Evolutionary conservation across 106 monocot species (phyloP), one percentile per base, ranked within the genome.

Genomic region (Triglochin maritima): DNA sequence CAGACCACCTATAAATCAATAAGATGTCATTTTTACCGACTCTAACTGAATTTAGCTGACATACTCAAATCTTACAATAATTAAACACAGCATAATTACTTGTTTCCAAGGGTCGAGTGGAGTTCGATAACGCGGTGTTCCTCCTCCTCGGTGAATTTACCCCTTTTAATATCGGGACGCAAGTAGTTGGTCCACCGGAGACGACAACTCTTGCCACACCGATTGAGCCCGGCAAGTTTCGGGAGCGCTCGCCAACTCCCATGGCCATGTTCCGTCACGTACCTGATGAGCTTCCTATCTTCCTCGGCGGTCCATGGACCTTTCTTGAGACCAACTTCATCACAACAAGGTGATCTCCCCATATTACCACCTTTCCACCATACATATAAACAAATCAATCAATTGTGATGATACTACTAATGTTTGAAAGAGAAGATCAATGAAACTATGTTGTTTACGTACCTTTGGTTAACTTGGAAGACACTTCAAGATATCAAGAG

Each of bases 151-250:
- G 75, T 80, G 70, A 80, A 29, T 29, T 29, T 0, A 29, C 29
- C 29, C 29, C 29, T 29, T 29, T 29, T 29, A 29, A 29, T 29
- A 29, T 29, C 29, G 29, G 29, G 29, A 29, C 29, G 29, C 29
- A 29, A 29, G 29, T 29, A 29, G 29, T 81, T 81, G 42, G 74
- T 64, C 81, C 81, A 81, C 6, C 80, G 75, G 16, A 80, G 80
- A 4, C 80, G 29, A 29, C 29, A 29, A 29, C 29, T 29, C 29
- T 29, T 29, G 29, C 29, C 29, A 29, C 29, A 29, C 29, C 29
- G 29, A 29, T 29, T 29, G 29, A 29, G 29, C 1, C 29, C 29
- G 1, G 29, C 29, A 29, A 59, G 59, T 1, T 9, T 14, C 6
- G 59, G 59, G 1, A 59, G 59, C 14, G 59, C 12, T 1, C 59